These are phyloP conservation scores for Aureobasidium sp. DNA, from an alignment of 2,329 filamentous ascomycete species.

Conservation along the genomic window DNA sequence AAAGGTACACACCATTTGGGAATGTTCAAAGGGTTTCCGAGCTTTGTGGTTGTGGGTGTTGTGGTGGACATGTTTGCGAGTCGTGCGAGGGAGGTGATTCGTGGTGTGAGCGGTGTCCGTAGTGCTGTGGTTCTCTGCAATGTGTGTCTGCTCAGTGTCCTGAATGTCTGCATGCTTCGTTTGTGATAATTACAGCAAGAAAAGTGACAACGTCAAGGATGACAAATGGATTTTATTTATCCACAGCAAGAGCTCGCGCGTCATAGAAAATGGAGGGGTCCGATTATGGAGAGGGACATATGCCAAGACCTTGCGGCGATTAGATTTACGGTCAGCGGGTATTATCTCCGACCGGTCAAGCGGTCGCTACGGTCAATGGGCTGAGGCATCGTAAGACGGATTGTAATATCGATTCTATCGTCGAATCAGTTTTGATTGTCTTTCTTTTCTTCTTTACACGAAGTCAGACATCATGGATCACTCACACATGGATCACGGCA, in stretches of 20 bases:
- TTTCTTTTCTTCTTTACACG: too few species aligned
- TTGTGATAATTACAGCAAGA: not conserved
- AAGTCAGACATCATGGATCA: not conserved
- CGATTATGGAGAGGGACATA: not conserved
- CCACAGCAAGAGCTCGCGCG: not conserved
- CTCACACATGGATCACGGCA: constrained; percentile 18
- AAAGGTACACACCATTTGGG: constrained; percentile 34
- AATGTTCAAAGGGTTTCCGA: constrained; percentile 34
- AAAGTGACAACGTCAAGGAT: not conserved
- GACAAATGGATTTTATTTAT: not conserved
- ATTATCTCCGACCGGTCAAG: not conserved
- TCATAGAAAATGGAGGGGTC: not conserved
- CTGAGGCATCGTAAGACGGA: not conserved
- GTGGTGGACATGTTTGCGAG: not conserved
- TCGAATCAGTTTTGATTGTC: not conserved
- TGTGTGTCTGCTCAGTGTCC: constrained; percentile 1
- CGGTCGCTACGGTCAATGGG: too few species aligned
- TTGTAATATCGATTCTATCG: not conserved
- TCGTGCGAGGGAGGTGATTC: not conserved
- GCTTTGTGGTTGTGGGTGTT: not conserved
- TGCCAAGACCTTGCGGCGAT: not conserved
- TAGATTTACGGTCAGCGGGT: not conserved
- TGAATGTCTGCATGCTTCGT: constrained; percentile 1
- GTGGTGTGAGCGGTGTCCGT: not conserved
- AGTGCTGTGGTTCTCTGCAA: not conserved